Base-by-base conservation (phyloP, 2,329 filamentous ascomycete species). In the Cryphonectria naterciae region DNA sequence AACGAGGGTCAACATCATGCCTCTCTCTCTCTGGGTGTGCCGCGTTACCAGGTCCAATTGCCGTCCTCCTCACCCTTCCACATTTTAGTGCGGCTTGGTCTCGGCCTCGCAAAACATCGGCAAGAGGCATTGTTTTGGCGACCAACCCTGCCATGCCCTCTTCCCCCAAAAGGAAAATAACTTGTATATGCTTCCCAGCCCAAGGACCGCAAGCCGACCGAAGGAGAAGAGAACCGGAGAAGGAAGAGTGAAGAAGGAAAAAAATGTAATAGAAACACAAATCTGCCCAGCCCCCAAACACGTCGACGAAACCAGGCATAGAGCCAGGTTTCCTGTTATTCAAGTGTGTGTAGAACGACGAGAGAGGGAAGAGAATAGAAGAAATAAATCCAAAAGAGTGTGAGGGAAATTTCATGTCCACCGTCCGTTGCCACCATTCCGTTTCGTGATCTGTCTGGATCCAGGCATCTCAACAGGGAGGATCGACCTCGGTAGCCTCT, bases 381-480 rank as follows among this genome's bases (percentile, higher is more conserved):
- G 69, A 70, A 72, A 72, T 28, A 74, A 71, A 74, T 71, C 70
- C 41, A 61, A 67, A 70, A 68, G 75, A 71, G 70, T 71, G 46
- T 49, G 7, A n/a, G 69, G 75, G 68, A 65, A 73, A 74, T 69
- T 60, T 68, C 66, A 68, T 63, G 68, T 68, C 65, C 66, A 46
- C 69, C 69, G 35, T 67, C 63, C 71, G 37, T 67, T 37, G 61
- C 66, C 71, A 67, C 69, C 54, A 19, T 65, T 71, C 70, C 69
- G 39, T 73, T 70, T 72, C 69, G 67, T 72, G 73, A 75, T 73
- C 66, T 76, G 72, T 76, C 75, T 75, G 75, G 65, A 54, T 72
- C 77, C 77, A 72, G 74, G 76, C 62, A 73, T 43, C 56, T 62
- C 61, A 63, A 70, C 58, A 67, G 66, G 17, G 68, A 73, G 73